Evolutionary conservation across 2,329 filamentous ascomycete species (phyloP).

Genomic region (Hypoxylon sp.): DNA sequence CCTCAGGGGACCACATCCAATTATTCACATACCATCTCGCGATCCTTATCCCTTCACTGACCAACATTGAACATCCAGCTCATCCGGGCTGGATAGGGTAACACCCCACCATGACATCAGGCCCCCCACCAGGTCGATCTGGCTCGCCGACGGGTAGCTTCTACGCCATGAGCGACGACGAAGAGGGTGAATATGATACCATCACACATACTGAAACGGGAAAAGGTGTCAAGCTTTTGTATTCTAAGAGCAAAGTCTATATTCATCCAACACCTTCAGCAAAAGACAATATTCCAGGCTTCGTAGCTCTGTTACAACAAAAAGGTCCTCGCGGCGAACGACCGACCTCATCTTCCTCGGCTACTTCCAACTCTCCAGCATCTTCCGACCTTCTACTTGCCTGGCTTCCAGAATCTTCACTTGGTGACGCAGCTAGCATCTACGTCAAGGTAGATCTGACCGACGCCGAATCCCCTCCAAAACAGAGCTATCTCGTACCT

Average conservation of each 20-base stretch:
- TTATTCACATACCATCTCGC: slow-evolving; percentile 7
- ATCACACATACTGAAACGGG: slow-evolving; percentile 81
- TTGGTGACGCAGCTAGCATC: slow-evolving; percentile 85
- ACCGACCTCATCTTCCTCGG: slow-evolving; percentile 56
- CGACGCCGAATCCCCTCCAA: slow-evolving; percentile 81
- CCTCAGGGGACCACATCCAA: slow-evolving; percentile 15
- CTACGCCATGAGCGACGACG: slow-evolving; percentile 96
- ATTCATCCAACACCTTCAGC: slow-evolving; percentile 92
- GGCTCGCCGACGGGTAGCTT: slow-evolving; percentile 85
- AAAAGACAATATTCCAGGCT: slow-evolving; percentile 95
- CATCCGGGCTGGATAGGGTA: slow-evolving; percentile 23
- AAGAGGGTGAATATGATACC: slow-evolving; percentile 94
- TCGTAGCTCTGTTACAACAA: slow-evolving; percentile 91
- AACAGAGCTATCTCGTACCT: slow-evolving; percentile 89
- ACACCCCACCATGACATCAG: slow-evolving; percentile 48
- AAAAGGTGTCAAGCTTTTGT: slow-evolving; percentile 90
- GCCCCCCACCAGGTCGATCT: slow-evolving; percentile 48
- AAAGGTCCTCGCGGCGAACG: slow-evolving; percentile 62
- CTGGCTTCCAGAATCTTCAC: slow-evolving; percentile 89
- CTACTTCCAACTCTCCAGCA: slow-evolving; percentile 53
- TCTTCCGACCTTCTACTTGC: slow-evolving; percentile 84
- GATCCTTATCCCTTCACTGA: slow-evolving; percentile 13
- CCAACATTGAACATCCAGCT: slow-evolving; percentile 18
- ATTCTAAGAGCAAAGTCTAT: slow-evolving; percentile 99
- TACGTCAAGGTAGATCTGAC: slow-evolving; percentile 96